phyloP scores from a whole-genome alignment of 495 filamentous ascomycete genomes.

The Talaromyces liani region DNA sequence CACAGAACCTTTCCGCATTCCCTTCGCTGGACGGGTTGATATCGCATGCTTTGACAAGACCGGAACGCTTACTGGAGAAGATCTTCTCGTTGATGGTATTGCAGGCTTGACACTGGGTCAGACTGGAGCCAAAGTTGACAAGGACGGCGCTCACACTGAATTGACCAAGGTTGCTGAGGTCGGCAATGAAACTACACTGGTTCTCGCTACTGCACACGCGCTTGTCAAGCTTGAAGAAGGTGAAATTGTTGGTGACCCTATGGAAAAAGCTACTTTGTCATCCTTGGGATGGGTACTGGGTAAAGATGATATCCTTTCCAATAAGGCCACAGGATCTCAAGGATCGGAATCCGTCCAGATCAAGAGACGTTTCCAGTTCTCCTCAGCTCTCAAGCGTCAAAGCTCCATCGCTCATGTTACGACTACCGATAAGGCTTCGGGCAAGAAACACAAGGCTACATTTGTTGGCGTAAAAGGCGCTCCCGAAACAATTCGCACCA shows the following conservation, averaged over 20 bases:
- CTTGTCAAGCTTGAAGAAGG: slow-evolving; percentile 94
- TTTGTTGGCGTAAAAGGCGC: slow-evolving; percentile 96
- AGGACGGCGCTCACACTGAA: slow-evolving; percentile 70
- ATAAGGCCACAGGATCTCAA: slow-evolving; percentile 35
- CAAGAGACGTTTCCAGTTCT: slow-evolving; percentile 97
- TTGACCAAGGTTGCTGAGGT: slow-evolving; percentile 58
- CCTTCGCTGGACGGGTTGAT: slow-evolving; percentile 91
- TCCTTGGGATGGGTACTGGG: slow-evolving; percentile 89
- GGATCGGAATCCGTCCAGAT: slow-evolving; percentile 70
- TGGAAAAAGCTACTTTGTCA: slow-evolving; percentile 92
- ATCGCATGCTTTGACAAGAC: slow-evolving; percentile 99
- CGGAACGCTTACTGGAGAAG: slow-evolving; percentile 92
- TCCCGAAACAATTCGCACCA: slow-evolving; percentile 89
- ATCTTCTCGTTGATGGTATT: slow-evolving; percentile 95
- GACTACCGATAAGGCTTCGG: slow-evolving; percentile 55
- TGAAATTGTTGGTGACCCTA: slow-evolving; percentile 94
- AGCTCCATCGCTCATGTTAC: slow-evolving; percentile 84
- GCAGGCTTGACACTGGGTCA: slow-evolving; percentile 75
- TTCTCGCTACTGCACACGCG: slow-evolving; percentile 91
- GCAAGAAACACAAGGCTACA: slow-evolving; percentile 67
- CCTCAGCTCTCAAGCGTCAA: slow-evolving; percentile 89
- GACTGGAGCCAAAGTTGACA: slow-evolving; percentile 57
- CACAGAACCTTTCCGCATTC: slow-evolving; percentile 98
- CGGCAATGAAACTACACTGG: slow-evolving; percentile 77
- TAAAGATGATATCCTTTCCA: slow-evolving; percentile 69